These are phyloP conservation scores for Naganishia antarctica DNA, from an alignment of 768 basidiomycete genomes.

Conservation along the genomic window DNA sequence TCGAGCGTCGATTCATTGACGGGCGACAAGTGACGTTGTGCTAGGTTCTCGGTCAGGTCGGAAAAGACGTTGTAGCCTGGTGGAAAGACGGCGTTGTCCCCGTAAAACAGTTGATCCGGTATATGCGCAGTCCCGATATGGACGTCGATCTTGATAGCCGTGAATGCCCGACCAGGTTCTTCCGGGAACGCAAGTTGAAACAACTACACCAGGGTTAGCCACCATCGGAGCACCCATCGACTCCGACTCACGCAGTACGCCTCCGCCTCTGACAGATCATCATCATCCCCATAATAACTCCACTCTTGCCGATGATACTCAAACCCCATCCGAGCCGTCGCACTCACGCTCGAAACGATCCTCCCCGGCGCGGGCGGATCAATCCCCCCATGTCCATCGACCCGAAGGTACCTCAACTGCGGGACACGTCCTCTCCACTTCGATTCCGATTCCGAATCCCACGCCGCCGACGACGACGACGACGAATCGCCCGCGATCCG, in stretches of 20 bases:
- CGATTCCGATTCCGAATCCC: no score
- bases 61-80: background rate
- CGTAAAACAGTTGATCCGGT: background rate
- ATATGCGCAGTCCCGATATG: background rate
- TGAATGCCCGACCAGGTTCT: background rate
- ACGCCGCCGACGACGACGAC: no score
- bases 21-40: slow-evolving; percentile 1
- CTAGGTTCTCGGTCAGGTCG: background rate
- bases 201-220: background rate
- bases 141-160: background rate
- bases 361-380: background rate
- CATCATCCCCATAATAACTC: slow-evolving; percentile 18
- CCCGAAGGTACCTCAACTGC: background rate
- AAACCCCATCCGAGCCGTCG: background rate
- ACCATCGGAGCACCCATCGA: no score
- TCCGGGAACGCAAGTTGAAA: background rate
- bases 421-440: background rate
- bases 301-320: slow-evolving; percentile 1
- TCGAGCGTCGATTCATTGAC: background rate
- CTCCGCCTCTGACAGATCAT: slow-evolving; percentile 6
- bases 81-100: background rate
- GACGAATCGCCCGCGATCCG: background rate
- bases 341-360: background rate
- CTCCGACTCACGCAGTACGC: slow-evolving; percentile 4
- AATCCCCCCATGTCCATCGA: background rate